Conservation (phyloP, 257 asterid species). For the Dorcoceras hygrometricum region DNA sequence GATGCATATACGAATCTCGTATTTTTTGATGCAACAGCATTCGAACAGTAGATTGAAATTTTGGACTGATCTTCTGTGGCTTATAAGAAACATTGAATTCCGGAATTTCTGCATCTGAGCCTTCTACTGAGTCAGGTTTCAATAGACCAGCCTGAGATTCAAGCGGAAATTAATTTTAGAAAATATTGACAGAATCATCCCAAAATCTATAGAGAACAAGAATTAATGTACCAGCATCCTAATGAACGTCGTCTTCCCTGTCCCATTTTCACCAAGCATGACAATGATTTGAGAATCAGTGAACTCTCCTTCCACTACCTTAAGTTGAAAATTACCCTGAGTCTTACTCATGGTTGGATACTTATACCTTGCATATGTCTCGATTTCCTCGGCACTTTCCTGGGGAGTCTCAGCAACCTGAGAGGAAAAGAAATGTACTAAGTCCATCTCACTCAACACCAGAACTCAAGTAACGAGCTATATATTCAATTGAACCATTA, state of each 20-base stretch:
- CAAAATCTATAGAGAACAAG: background rate
- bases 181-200: conserved; percentile 10
- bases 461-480: conserved; percentile 6
- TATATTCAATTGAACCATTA: background rate
- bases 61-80: conserved; percentile 97
- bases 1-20: conserved; percentile 86
- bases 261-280: conserved; percentile 99
- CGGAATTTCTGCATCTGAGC: conserved; percentile 76
- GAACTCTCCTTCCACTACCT: conserved; percentile 94
- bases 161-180: conserved; percentile 10
- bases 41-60: conserved; percentile 64
- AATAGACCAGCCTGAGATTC: conserved; percentile 79
- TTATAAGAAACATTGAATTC: conserved; percentile 96
- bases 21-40: conserved; percentile 73
- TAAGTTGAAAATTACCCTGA: conserved; percentile 90
- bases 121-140: conserved; percentile 83
- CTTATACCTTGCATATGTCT: conserved; percentile 79
- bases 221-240: conserved; percentile 72
- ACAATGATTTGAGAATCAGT: conserved; percentile 98
- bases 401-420: conserved; percentile 97
- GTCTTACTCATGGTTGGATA: conserved; percentile 92
- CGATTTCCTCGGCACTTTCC: conserved; percentile 88
- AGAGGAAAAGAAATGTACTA: conserved; percentile 17
- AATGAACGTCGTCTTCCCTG: conserved; percentile 96
- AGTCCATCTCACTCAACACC: background rate